These are phyloP conservation scores for Aspergillus terreus DNA, from an alignment of 2,329 filamentous ascomycete genomes.

Conservation along the genomic window DNA sequence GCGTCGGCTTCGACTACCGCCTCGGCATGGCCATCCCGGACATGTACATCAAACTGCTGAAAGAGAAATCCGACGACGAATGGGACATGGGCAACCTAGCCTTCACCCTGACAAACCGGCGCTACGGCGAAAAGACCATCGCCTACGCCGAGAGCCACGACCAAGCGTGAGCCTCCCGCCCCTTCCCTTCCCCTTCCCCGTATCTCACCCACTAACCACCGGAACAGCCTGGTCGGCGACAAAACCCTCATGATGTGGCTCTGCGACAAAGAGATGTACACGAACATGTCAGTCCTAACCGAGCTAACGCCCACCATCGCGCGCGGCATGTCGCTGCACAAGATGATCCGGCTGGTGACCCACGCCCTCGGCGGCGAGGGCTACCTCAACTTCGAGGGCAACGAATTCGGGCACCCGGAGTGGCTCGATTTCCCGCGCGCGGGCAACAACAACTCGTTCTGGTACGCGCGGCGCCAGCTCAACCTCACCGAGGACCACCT, in stretches of 20 bases:
- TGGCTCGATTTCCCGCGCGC: slow-evolving; percentile 98
- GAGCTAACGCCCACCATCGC: slow-evolving; percentile 86
- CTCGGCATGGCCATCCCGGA: slow-evolving; percentile 97
- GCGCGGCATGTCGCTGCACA: slow-evolving; percentile 88
- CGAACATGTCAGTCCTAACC: slow-evolving; percentile 85
- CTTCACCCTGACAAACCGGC: slow-evolving; percentile 85
- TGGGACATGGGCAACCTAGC: slow-evolving; percentile 87
- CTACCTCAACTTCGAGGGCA: slow-evolving; percentile 97
- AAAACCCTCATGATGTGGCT: slow-evolving; percentile 98
- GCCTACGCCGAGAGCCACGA: slow-evolving; percentile 97
- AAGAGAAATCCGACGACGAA: slow-evolving; percentile 83
- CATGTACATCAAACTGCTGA: slow-evolving; percentile 98
- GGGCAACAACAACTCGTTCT: slow-evolving; percentile 89
- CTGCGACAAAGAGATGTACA: slow-evolving; percentile 95
- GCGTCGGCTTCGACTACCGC: slow-evolving; percentile 94
- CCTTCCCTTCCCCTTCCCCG: not conserved
- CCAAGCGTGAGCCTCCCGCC: slow-evolving; percentile 69
- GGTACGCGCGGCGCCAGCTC: slow-evolving; percentile 88
- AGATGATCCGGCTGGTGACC: slow-evolving; percentile 93
- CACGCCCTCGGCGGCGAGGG: slow-evolving; percentile 90
- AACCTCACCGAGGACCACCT: slow-evolving; percentile 84
- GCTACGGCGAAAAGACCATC: slow-evolving; percentile 96
- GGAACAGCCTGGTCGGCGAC: slow-evolving; percentile 78
- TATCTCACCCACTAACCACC: slow-evolving; percentile 5
- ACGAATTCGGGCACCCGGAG: slow-evolving; percentile 97